Evolutionary conservation across 371 early-diverging fungal species (phyloP), one percentile per base, ranked within the genome.

Genomic region (Mucor irregularis): DNA sequence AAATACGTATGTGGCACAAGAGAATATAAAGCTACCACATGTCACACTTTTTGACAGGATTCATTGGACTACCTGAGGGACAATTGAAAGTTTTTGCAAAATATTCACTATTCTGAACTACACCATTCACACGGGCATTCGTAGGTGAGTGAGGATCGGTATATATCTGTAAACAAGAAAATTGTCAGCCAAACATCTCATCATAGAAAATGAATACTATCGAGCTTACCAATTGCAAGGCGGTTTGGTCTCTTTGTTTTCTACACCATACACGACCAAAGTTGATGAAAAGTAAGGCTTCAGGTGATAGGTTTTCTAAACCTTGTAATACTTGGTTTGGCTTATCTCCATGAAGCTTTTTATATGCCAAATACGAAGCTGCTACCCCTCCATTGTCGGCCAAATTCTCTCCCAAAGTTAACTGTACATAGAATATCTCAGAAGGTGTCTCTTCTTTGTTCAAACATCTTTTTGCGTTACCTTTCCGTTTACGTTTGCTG

Each of bases 381-480:
- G 61, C 55, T 29, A 83, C 6, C 2, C 90, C 92, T 13, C 89
- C 91, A 58, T 88, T 88, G 58, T 92, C 92, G 5, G 92, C 90
- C 29, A 92, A 57, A 53, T 89, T 91, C 63, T 90, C 90, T 16
- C 80, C 80, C n/a, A 89, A 61, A 0, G 89, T 90, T 9, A 84
- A 42, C 60, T 74, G 21, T 26, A 22, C 7, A 21, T 7, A 25
- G 4, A 42, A 5, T 39, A 2, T 40, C 8, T 8, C 17, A 19
- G 13, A 19, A 39, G 24, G 8, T 40, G 40, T 24, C n/a, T n/a
- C n/a, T n/a, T n/a, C n/a, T n/a, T n/a, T 21, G 37, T 22, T 16
- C n/a, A 34, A 19, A 22, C 6, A 26, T 33, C 1, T 22, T 2
- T 26, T 2, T 42, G 3, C 9, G 14, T 45, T 53, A 66, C 66